Base-by-base conservation (phyloP, 176 grass and related monocot genomes). In the Oryza australiensis region DNA sequence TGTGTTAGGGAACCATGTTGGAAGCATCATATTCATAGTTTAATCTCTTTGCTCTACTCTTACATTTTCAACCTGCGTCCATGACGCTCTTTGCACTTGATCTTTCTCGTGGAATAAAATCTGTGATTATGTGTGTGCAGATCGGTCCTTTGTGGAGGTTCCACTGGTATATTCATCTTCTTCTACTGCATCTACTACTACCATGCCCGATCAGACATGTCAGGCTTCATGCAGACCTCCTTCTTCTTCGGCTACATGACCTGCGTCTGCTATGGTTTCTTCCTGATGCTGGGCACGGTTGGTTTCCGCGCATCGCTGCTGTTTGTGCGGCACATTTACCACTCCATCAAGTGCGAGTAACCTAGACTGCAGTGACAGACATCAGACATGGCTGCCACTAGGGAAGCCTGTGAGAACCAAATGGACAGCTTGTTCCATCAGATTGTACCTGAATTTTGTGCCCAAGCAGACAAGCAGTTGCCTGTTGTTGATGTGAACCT, bases 201-300 rank as follows among this genome's bases (percentile, higher is more conserved):
- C 64, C 88, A 87, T 12, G 94, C 92, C 23, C 88, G 94, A 24
- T 97, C 94, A 20, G 92, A 94, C 72, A 97, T 97, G 94, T 97
- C 94, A 32, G 94, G 92, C 40, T 97, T 97, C 91, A 94, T 97
- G 94, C 94, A 97, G 75, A 97, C 91, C 3, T 94, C 94, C 0
- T 97, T 97, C 88, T 97, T 97, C 92, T 97, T 97, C 34, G 94
- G 94, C 57, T 97, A 97, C 88, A 97, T 97, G 94, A 92, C 94
- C 70, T 97, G 94, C 5, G 84, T 94, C 86, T 97, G 94, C 90
- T 97, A 91, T 11, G 90, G 94, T 1, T 97, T 97, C 84, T 97
- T 97, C 88, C 94, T 97, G 62, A 97, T 94, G 94, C 80, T 97
- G 29, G 92, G 94, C 18, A 90, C 90, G 0, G 92, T 94, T 3